A percentile compares a stretch with the other conserved stretches of the same genome.
Evolutionary conservation across 805 yeast species (phyloP).

Genomic region (Ogataea nakhonphanomensis): DNA sequence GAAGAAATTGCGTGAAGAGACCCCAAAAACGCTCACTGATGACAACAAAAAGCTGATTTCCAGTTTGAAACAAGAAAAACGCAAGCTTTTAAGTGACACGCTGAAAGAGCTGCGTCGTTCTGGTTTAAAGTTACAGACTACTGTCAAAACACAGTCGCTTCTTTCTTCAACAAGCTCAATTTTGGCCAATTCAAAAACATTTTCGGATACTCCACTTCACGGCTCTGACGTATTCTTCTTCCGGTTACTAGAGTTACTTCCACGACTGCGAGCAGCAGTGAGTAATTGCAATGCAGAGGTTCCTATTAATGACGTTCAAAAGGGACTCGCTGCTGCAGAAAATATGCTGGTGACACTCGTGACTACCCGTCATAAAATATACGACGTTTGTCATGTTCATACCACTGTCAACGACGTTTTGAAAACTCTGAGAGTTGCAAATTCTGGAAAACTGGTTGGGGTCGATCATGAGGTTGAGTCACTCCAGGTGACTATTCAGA

Average conservation of each 20-base stretch:
- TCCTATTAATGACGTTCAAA: conserved; percentile 68
- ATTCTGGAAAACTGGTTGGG: not conserved
- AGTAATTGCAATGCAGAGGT: conserved; percentile 65
- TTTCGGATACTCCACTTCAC: conserved; percentile 37
- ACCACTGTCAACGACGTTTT: not conserved
- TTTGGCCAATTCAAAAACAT: conserved; percentile 50
- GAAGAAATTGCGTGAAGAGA: conserved; percentile 63
- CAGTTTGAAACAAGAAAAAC: conserved; percentile 76
- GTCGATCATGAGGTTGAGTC: conserved; percentile 8
- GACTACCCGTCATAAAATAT: conserved; percentile 47
- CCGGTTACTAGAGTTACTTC: conserved; percentile 73
- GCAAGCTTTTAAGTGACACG: conserved; percentile 71
- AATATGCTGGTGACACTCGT: conserved; percentile 60
- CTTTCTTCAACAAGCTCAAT: conserved; percentile 64
- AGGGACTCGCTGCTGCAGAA: conserved; percentile 74
- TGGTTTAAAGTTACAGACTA: conserved; percentile 69
- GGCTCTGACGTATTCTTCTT: conserved; percentile 55
- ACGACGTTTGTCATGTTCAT: conserved; percentile 24
- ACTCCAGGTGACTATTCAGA: conserved; percentile 27
- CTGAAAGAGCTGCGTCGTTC: conserved; percentile 68
- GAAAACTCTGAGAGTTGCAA: not conserved
- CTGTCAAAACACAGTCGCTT: conserved; percentile 59
- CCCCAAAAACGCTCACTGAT: conserved; percentile 69
- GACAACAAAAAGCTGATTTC: conserved; percentile 71
- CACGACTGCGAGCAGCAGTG: conserved; percentile 68